Percentiles rank a stretch among this genome's conserved stretches.
phyloP scores from a whole-genome alignment of 768 basidiomycete species.

The Cystobasidiopsis lactophilus region DNA sequence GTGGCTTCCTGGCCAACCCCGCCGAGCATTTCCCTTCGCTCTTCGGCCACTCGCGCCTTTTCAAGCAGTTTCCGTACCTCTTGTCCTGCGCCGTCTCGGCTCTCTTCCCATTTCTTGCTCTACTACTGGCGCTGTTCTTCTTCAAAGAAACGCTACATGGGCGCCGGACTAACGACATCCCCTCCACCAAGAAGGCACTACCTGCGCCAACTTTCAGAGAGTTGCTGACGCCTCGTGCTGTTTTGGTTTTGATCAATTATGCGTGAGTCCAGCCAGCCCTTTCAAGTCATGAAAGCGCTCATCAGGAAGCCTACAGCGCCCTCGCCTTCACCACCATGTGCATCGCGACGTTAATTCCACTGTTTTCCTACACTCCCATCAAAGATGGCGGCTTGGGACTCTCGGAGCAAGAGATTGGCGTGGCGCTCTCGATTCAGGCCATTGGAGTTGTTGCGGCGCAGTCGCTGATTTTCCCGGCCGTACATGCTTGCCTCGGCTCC shows the following conservation, averaged over 20 bases:
- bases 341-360: conserved; percentile 9
- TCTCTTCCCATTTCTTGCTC: conserved; percentile 12
- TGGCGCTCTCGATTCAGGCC: conserved; percentile 12
- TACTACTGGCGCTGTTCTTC: conserved; percentile 13
- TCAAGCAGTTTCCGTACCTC: conserved; percentile 11
- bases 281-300: too few relatives aligned
- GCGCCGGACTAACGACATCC: too few relatives aligned
- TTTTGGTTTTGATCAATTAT: conserved; percentile 1
- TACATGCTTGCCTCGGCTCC: conserved; percentile 13
- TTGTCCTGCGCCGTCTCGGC: conserved; percentile 18
- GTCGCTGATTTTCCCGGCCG: conserved; percentile 15
- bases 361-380: conserved; percentile 14
- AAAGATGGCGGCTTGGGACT: conserved; percentile 14
- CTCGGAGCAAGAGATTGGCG: conserved; percentile 4
- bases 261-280: background rate
- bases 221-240: conserved; percentile 1
- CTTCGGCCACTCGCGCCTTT: conserved; percentile 9
- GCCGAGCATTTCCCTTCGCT: conserved; percentile 8
- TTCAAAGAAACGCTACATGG: conserved; percentile 12
- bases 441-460: conserved; percentile 10
- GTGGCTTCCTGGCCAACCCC: conserved; percentile 16
- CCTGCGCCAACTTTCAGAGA: too few relatives aligned
- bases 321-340: conserved; percentile 3
- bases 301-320: background rate
- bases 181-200: too few relatives aligned